Evolutionary conservation across 495 filamentous ascomycete genomes (phyloP).

Genomic region (Trichocladium uniseriatum): DNA sequence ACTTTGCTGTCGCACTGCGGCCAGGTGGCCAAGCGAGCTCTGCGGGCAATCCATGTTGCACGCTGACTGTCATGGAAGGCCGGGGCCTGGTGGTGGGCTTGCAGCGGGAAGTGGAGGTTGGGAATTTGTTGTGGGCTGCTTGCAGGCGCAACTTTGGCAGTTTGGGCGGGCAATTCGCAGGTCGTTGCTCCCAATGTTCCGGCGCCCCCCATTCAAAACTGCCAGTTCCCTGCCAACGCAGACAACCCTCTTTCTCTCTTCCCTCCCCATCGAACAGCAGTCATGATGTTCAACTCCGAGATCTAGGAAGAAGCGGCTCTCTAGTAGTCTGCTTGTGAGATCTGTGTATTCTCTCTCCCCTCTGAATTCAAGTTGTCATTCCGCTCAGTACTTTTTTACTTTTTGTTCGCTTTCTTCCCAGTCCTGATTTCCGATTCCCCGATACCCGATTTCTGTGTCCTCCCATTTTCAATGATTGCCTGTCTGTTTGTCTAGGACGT

Average conservation of each 20-base stretch:
- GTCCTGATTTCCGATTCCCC: too few species aligned
- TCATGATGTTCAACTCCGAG: slow-evolving; percentile 39
- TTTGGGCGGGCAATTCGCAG: background rate
- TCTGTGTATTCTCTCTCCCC: slow-evolving; percentile 22
- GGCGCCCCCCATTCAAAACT: slow-evolving; percentile 35
- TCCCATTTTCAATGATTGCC: slow-evolving; percentile 18
- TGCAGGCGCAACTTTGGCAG: background rate
- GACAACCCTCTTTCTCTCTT: slow-evolving; percentile 23
- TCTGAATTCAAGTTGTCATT: slow-evolving; percentile 1
- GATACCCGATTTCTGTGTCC: slow-evolving; percentile 3
- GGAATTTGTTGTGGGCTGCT: background rate
- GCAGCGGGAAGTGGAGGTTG: slow-evolving; percentile 2
- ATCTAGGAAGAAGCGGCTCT: slow-evolving; percentile 42
- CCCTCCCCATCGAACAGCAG: slow-evolving; percentile 39
- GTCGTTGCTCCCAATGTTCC: slow-evolving; percentile 9
- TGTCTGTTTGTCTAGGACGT: slow-evolving; percentile 26
- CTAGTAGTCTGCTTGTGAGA: slow-evolving; percentile 39
- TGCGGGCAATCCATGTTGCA: background rate
- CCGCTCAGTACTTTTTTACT: background rate
- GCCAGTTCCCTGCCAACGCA: slow-evolving; percentile 22
- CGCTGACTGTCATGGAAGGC: slow-evolving; percentile 3
- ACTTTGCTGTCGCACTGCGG: too few species aligned
- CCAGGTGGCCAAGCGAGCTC: background rate
- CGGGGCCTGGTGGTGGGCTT: background rate
- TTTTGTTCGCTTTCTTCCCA: background rate